Evolutionary conservation across 139 green algal genomes (phyloP).

Genomic region (Micractinium conductrix): DNA sequence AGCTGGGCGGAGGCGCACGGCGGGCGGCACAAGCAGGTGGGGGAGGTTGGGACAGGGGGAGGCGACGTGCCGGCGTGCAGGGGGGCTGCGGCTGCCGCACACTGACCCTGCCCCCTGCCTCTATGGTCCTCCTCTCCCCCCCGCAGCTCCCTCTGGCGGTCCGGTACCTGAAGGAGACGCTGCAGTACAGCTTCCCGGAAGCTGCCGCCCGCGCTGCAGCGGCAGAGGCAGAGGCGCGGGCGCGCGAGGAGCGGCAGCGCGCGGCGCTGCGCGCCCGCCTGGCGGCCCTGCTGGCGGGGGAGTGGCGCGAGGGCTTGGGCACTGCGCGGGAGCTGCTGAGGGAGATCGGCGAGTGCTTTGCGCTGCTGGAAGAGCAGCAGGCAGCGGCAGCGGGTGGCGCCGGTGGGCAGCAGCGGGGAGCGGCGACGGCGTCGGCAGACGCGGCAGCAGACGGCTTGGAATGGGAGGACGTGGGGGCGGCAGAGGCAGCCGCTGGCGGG

Average conservation of each 20-base stretch:
- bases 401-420: neutral
- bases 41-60: neutral
- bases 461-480: conserved; percentile 39
- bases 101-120: too few species aligned
- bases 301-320: conserved; percentile 4
- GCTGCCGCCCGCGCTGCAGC: conserved; percentile 18
- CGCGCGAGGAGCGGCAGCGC: conserved; percentile 16
- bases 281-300: conserved; percentile 6
- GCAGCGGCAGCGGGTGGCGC: neutral
- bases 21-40: conserved; percentile 43
- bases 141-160: conserved; percentile 39
- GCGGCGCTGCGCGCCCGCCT: conserved; percentile 7
- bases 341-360: conserved; percentile 35
- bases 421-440: neutral
- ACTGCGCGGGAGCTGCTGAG: conserved; percentile 3
- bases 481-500: neutral
- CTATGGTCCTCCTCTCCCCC: neutral
- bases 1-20: conserved; percentile 43
- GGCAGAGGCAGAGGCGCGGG: neutral
- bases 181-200: conserved; percentile 46
- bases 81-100: too few species aligned
- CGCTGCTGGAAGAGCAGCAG: conserved; percentile 19
- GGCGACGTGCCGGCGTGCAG: neutral
- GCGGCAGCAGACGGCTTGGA: conserved; percentile 20
- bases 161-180: conserved; percentile 47